Evolutionary conservation across 768 basidiomycete species (phyloP).

Genomic region (Xanthoconium stramineum): DNA sequence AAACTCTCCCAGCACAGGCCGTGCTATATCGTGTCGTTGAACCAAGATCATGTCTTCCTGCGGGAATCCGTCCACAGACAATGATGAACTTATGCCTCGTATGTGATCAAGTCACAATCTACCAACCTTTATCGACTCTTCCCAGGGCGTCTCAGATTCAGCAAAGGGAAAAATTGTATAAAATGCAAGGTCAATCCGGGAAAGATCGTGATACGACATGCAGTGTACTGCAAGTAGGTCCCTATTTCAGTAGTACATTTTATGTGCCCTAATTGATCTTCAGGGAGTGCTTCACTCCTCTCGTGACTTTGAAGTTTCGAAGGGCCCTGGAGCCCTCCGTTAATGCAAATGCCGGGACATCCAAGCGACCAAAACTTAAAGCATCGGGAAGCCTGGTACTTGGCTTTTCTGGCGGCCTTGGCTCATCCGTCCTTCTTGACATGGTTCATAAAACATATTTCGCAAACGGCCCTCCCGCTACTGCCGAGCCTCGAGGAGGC

Average conservation of each 20-base stretch:
- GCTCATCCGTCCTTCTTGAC: conserved; percentile 71
- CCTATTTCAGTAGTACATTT: conserved; percentile 5
- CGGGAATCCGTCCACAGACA: conserved; percentile 58
- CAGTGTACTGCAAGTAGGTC: conserved; percentile 80
- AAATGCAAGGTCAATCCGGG: conserved; percentile 67
- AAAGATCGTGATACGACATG: conserved; percentile 72
- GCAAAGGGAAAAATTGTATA: conserved; percentile 64
- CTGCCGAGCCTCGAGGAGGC: conserved; percentile 45
- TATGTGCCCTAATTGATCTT: neutral
- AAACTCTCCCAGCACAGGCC: too few species aligned
- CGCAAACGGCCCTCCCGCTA: conserved; percentile 22
- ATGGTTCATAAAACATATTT: conserved; percentile 62
- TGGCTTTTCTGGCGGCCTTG: conserved; percentile 76
- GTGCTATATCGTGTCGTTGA: too few species aligned
- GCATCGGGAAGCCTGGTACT: conserved; percentile 67
- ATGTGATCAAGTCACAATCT: conserved; percentile 22
- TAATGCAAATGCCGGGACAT: conserved; percentile 52
- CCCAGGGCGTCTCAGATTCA: conserved; percentile 62
- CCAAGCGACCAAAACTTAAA: conserved; percentile 57
- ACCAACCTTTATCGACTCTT: neutral
- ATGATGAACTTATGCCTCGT: conserved; percentile 69
- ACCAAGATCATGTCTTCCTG: conserved; percentile 38
- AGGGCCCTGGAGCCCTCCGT: conserved; percentile 61
- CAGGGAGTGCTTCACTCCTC: conserved; percentile 66
- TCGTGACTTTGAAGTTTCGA: conserved; percentile 62